Percentiles rank a stretch among this genome's conserved stretches.
Evolutionary conservation across 73 alveolate species (phyloP).

Genomic region (Tetrahymena elliotti): DNA sequence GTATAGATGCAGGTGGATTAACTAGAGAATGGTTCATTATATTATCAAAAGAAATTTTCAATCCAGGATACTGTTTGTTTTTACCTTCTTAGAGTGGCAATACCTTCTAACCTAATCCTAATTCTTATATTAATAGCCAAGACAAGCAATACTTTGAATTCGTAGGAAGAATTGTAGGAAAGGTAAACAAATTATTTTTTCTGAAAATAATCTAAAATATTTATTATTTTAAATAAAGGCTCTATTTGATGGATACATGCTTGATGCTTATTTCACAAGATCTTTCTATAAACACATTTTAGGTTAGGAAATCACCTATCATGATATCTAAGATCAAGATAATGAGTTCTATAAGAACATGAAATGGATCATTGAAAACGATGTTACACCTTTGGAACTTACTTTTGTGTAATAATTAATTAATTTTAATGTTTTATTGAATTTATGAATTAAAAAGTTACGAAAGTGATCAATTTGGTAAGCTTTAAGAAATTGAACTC

Average conservation of each 20-base stretch:
- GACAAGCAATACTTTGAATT: conserved; percentile 93
- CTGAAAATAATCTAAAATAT: not conserved
- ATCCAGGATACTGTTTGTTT: conserved; percentile 87
- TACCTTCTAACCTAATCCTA: conserved; percentile 34
- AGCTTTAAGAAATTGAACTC: conserved; percentile 72
- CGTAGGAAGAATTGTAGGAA: conserved; percentile 98
- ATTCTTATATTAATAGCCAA: conserved; percentile 71
- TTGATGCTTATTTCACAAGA: conserved; percentile 95
- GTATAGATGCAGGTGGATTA: conserved; percentile 98
- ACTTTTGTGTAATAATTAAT: not conserved
- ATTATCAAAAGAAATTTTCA: conserved; percentile 97
- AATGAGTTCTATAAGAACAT: conserved; percentile 84
- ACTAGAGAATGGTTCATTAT: conserved; percentile 98
- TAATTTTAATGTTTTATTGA: not conserved
- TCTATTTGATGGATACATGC: conserved; percentile 81
- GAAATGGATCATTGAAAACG: conserved; percentile 78
- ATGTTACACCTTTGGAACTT: conserved; percentile 39
- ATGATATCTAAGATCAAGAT: conserved; percentile 98
- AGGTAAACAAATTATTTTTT: not conserved
- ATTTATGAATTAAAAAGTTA: not conserved
- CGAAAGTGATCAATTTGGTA: conserved; percentile 86
- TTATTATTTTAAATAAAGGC: not conserved
- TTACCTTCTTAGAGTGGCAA: conserved; percentile 31
- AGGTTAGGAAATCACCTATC: conserved; percentile 85
- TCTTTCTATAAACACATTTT: conserved; percentile 94